These are phyloP conservation scores for Lomentospora prolificans DNA, from an alignment of 2,329 filamentous ascomycete species.

Conservation along the genomic window DNA sequence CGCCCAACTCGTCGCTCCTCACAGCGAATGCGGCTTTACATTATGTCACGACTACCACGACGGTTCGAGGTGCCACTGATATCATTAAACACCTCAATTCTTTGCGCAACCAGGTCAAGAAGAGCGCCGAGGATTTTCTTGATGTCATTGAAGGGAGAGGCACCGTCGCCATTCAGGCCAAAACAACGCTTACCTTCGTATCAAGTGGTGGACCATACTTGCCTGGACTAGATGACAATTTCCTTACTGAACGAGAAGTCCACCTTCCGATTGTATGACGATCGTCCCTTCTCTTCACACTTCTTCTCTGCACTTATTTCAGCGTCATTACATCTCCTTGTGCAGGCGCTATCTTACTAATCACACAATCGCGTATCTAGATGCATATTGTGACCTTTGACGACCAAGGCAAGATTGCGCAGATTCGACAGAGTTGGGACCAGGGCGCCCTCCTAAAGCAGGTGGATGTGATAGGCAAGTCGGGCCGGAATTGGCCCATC, in stretches of 20 bases:
- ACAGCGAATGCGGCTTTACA: conserved; percentile 60
- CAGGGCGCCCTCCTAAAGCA: conserved; percentile 88
- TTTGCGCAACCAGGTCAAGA: conserved; percentile 66
- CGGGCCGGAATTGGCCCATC: conserved; percentile 91
- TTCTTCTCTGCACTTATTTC: background rate
- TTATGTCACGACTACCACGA: conserved; percentile 84
- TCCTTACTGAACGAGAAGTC: conserved; percentile 72
- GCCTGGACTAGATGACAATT: conserved; percentile 87
- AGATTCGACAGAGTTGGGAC: conserved; percentile 90
- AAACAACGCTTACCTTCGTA: conserved; percentile 74
- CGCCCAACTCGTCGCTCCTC: conserved; percentile 54
- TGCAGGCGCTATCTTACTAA: too few species aligned
- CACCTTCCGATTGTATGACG: conserved; percentile 68
- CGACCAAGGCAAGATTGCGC: conserved; percentile 63
- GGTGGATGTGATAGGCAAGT: conserved; percentile 84
- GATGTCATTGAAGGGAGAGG: conserved; percentile 61
- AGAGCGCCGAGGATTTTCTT: conserved; percentile 71
- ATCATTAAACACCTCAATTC: conserved; percentile 75
- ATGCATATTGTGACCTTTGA: conserved; percentile 85
- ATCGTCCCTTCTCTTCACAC: background rate
- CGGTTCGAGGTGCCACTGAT: conserved; percentile 57
- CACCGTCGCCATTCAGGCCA: conserved; percentile 67
- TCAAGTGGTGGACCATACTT: conserved; percentile 77
- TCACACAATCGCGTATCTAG: conserved; percentile 32
- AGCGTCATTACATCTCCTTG: background rate